Evolutionary conservation across 2,329 filamentous ascomycete genomes (phyloP), one percentile per base, ranked within the genome.

Genomic region (Colletotrichum zoysiae): DNA sequence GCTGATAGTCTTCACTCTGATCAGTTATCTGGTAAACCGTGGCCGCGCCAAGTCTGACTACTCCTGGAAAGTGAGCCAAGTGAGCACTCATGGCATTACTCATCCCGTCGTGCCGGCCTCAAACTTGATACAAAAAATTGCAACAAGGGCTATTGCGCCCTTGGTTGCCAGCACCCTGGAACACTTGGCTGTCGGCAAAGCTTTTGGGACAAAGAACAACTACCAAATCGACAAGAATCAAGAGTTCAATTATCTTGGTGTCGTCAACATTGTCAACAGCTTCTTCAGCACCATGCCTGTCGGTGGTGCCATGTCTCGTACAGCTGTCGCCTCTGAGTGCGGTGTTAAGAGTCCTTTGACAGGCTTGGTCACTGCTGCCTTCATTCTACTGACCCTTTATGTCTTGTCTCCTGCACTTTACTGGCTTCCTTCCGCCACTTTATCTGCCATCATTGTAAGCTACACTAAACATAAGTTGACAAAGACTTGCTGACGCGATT

Each of bases 401-500:
- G 85, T 89, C 68, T 85, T 92, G 51, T 87, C 87, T 0, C 87
- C 86, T 0, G 87, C 88, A 0, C 83, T 92, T 0, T 91, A 89
- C 79, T 93, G 89, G 88, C 89, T 92, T 26, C 90, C 90, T 2
- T 90, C 90, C 74, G 85, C 90, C 0, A 90, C 88, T 0, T 82
- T 92, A 0, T 86, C 90, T 0, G 90, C 90, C 2, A 91, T 92
- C 71, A 91, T 92, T 74, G 91, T 92, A 74, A 89, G 88, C 91
- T 57, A 86, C 86, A 0, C 84, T 0, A 84, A 38, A 23, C 4
- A 23, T 33, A 2, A 14, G 20, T 18, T 14, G 9, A 14, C 4
- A 44, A 40, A 12, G 0, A 16, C 18, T 3, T 8, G 53, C 46
- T 30, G 44, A 53, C n/a, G 20, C 11, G 14, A 7, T 11, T 30